Conservation (phyloP, 192 early-diverging fungal genomes). For the Glomus cerebriforme region DNA sequence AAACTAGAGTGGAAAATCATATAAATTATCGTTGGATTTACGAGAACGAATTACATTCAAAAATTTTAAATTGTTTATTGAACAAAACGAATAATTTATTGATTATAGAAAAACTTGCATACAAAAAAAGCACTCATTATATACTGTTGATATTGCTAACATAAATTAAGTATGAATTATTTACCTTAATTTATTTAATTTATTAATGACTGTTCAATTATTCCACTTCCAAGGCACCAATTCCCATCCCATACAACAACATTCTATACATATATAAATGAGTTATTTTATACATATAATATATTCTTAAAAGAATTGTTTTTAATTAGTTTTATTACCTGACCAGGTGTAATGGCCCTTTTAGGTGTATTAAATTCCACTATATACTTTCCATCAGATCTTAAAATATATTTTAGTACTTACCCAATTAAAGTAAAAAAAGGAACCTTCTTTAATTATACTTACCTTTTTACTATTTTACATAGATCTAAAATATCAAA, state of each 20-base stretch:
- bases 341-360: conserved; percentile 45
- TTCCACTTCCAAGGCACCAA: conserved; percentile 49
- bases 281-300: neutral
- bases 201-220: conserved; percentile 36
- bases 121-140: no score
- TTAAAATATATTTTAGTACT: neutral
- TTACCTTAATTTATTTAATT: neutral
- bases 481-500: neutral
- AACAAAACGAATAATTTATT: no score
- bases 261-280: conserved; percentile 15
- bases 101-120: no score
- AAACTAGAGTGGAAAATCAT: no score
- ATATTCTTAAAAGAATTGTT: no score
- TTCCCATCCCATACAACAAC: conserved; percentile 48
- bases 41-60: no score
- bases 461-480: conserved; percentile 15
- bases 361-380: conserved; percentile 41
- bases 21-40: no score
- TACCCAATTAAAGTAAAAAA: neutral
- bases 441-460: neutral
- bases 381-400: conserved; percentile 24
- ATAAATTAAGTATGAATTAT: neutral
- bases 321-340: conserved; percentile 26
- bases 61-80: no score
- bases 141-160: no score